These are phyloP conservation scores for Chrysanthemum lavandulifolium DNA, from an alignment of 129 eudicot genomes.

Conservation along the genomic window DNA sequence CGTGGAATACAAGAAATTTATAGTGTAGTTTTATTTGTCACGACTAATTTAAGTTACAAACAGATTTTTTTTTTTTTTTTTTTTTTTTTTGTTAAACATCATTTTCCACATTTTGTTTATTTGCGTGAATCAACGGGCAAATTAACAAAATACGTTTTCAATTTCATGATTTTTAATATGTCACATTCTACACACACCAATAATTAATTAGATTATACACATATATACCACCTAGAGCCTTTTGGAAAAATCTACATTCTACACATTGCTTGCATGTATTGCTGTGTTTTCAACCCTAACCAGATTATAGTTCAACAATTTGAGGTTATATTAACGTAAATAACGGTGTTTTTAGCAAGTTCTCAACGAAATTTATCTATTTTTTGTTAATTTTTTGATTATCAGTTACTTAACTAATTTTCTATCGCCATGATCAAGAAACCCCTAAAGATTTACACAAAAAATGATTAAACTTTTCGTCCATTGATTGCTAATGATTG, in stretches of 20 bases:
- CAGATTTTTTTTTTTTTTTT: neutral
- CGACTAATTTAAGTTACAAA: neutral
- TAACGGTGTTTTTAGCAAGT: no score
- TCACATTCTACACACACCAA: neutral
- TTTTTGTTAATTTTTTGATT: no score
- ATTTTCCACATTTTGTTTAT: conserved; percentile 20
- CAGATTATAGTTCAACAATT: no score
- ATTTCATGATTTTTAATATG: neutral
- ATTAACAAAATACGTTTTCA: conserved; percentile 4
- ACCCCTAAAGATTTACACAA: no score
- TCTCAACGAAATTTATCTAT: no score
- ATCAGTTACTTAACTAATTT: no score
- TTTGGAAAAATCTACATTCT: conserved; percentile 15
- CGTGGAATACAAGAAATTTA: conserved; percentile 21
- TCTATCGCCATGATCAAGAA: no score
- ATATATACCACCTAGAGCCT: neutral
- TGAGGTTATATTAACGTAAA: no score
- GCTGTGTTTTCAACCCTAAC: neutral
- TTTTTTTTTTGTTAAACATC: neutral
- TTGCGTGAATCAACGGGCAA: conserved; percentile 28
- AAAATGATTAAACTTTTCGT: no score
- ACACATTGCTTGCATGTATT: neutral
- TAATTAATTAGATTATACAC: neutral
- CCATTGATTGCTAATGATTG: no score
- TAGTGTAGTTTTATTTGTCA: neutral